Percentiles rank a stretch among this genome's conserved stretches.
These are phyloP conservation scores for Erythrophleum ivorense DNA, from an alignment of 331 rosid species.

Conservation along the genomic window DNA sequence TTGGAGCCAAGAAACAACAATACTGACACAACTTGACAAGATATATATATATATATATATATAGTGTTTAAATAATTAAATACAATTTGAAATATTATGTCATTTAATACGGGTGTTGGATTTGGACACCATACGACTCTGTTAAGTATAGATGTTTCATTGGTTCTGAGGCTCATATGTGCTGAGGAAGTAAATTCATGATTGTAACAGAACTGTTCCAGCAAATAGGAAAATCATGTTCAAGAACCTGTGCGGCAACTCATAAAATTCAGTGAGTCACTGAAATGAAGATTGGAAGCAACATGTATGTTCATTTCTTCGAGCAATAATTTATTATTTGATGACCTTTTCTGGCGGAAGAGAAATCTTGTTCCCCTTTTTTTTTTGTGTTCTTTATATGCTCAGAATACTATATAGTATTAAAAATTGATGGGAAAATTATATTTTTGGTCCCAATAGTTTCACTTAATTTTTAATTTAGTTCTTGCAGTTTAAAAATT, in stretches of 20 bases:
- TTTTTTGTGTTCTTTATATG: constrained; percentile 22
- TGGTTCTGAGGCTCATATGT: constrained; percentile 7
- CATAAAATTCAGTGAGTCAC: constrained; percentile 10
- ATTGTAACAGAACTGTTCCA: constrained; percentile 32
- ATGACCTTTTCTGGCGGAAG: constrained; percentile 10
- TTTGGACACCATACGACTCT: background rate
- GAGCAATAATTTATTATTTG: constrained; percentile 29
- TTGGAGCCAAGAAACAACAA: background rate
- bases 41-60: too few species aligned
- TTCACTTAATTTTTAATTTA: too few species aligned
- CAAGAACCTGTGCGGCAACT: constrained; percentile 37
- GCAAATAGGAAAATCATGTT: constrained; percentile 28
- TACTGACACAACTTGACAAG: background rate
- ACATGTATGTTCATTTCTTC: constrained; percentile 23
- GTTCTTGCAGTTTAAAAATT: too few species aligned
- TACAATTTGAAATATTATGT: background rate
- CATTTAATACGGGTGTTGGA: background rate
- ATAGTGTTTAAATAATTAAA: too few species aligned
- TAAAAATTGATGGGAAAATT: too few species aligned
- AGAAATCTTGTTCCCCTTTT: constrained; percentile 21
- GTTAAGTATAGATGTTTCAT: background rate
- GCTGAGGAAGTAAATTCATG: constrained; percentile 18
- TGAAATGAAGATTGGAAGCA: constrained; percentile 36
- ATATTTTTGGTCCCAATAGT: too few species aligned
- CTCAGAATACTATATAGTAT: background rate